A percentile compares a stretch with the other conserved stretches of the same genome.
Conservation (phyloP, 1,284 basidiomycete species). For the Naganishia sp. region DNA sequence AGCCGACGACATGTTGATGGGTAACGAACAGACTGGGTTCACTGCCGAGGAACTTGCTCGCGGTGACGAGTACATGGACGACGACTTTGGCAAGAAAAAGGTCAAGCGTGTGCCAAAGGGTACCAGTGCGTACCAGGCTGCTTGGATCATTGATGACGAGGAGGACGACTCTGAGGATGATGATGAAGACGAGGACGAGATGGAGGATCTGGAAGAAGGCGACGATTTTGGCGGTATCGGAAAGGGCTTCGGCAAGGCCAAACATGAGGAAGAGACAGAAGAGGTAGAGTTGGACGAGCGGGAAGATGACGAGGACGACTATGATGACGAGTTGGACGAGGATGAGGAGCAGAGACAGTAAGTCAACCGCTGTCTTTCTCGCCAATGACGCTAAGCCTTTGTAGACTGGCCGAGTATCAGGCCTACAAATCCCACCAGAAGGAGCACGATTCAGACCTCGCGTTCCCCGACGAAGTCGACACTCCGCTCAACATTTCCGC, state of each 20-base stretch:
- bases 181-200: constrained; percentile 48
- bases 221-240: constrained; percentile 26
- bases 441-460: constrained; percentile 71
- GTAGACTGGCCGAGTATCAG: constrained; percentile 69
- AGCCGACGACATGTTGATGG: constrained; percentile 70
- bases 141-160: constrained; percentile 84
- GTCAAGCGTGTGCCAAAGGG: constrained; percentile 80
- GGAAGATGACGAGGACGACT: constrained; percentile 48
- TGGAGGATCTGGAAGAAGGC: constrained; percentile 44
- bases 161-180: constrained; percentile 59
- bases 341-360: constrained; percentile 83
- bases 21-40: constrained; percentile 97
- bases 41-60: constrained; percentile 90
- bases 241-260: constrained; percentile 23
- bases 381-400: not conserved
- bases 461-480: constrained; percentile 97
- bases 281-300: constrained; percentile 59
- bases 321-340: constrained; percentile 73
- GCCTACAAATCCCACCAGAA: constrained; percentile 55
- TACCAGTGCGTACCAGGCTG: constrained; percentile 89
- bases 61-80: constrained; percentile 59
- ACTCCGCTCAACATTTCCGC: constrained; percentile 88
- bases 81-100: constrained; percentile 42
- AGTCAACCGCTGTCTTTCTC: constrained; percentile 44
- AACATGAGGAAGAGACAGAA: constrained; percentile 65